Conservation (phyloP, 2,329 filamentous ascomycete species). For the Ophiostoma piceae region DNA sequence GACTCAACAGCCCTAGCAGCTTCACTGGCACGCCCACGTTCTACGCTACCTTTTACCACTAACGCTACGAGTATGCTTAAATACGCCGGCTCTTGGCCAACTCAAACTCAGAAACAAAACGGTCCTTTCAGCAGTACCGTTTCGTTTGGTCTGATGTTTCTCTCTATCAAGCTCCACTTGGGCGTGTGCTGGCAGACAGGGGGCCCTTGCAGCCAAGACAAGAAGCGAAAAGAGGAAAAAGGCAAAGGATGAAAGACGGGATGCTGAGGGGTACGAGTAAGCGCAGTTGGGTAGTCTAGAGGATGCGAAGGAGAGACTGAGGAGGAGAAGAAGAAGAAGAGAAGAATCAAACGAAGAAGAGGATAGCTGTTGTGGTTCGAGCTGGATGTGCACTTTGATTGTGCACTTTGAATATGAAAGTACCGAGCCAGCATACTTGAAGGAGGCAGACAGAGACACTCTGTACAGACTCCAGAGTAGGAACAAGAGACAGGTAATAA, state of each 20-base stretch:
- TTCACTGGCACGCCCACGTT: not conserved
- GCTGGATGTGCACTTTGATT: not conserved
- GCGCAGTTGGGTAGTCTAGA: not conserved
- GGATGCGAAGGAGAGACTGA: no score
- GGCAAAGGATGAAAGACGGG: not conserved
- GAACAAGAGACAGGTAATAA: not conserved
- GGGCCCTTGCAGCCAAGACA: not conserved
- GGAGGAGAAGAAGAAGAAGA: no score
- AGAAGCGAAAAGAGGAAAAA: constrained; percentile 12
- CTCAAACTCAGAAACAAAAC: not conserved
- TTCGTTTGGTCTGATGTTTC: not conserved
- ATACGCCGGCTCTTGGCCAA: not conserved
- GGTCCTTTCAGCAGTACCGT: not conserved
- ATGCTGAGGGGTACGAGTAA: not conserved
- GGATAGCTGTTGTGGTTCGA: not conserved
- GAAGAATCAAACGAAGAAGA: not conserved
- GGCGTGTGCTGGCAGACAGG: constrained; percentile 1
- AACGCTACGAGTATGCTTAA: constrained; percentile 4
- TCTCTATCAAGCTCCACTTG: not conserved
- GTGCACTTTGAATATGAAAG: not conserved
- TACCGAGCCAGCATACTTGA: not conserved
- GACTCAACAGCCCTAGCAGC: no score
- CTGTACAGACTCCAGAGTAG: no score
- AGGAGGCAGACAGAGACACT: not conserved
- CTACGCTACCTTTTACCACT: not conserved